A percentile compares a stretch with the other conserved stretches of the same genome.
Evolutionary conservation across 2,329 filamentous ascomycete genomes (phyloP).

Genomic region (Cryoendolithus antarcticus): DNA sequence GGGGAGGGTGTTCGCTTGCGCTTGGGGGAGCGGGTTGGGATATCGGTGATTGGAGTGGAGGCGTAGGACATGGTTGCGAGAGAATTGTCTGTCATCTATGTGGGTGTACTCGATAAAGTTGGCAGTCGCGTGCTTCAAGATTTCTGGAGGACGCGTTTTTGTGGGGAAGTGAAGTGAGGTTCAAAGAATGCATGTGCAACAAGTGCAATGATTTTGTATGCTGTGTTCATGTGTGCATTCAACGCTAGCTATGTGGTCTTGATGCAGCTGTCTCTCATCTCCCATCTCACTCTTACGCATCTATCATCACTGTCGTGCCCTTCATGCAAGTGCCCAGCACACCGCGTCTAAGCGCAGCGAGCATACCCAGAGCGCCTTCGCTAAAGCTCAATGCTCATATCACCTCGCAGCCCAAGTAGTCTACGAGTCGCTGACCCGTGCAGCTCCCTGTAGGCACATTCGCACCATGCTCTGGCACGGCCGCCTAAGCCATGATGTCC

Average conservation of each 20-base stretch:
- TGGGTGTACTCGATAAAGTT: no score
- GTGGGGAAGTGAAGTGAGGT: slow-evolving; percentile 1
- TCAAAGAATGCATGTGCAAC: background rate
- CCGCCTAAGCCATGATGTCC: slow-evolving; percentile 20
- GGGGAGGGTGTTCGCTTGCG: slow-evolving; percentile 14
- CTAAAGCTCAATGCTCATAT: no score
- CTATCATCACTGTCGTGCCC: no score
- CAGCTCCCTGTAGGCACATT: no score
- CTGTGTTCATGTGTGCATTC: background rate
- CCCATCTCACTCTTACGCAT: no score
- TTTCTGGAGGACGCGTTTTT: background rate
- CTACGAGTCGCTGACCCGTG: no score
- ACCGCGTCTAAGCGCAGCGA: no score
- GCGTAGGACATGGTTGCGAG: slow-evolving; percentile 5
- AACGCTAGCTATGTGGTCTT: background rate
- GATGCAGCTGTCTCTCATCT: no score
- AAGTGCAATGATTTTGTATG: background rate
- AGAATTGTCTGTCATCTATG: background rate
- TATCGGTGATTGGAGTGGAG: slow-evolving; percentile 6
- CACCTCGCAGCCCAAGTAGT: no score
- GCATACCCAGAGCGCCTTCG: no score
- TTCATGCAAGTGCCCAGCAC: no score
- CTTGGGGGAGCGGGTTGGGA: slow-evolving; percentile 16
- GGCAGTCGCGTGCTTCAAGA: background rate
- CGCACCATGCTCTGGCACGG: background rate